A percentile compares a stretch with the other conserved stretches of the same genome.
Evolutionary conservation across 306 rosid species (phyloP).

Genomic region (Vigna unguiculata): DNA sequence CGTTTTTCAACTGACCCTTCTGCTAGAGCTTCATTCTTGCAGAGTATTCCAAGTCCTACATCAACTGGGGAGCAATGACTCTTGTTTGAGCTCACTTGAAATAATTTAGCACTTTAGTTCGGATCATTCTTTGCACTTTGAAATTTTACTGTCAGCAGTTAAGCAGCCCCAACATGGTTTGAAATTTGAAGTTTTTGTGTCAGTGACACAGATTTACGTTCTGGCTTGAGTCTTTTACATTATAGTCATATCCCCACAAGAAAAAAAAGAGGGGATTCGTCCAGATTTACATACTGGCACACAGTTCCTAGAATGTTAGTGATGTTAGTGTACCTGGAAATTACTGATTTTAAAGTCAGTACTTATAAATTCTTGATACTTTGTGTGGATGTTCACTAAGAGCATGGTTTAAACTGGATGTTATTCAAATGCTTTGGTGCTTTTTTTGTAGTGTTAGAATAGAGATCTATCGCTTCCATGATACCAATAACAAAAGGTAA

Average conservation of each 20-base stretch:
- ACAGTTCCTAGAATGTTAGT: conserved; percentile 29
- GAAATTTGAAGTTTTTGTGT: conserved; percentile 34
- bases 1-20: conserved; percentile 65
- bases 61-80: conserved; percentile 48
- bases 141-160: conserved; percentile 15
- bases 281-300: conserved; percentile 6
- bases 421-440: conserved; percentile 8
- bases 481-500: background rate
- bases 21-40: conserved; percentile 73
- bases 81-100: conserved; percentile 35
- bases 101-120: conserved; percentile 33
- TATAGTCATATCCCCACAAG: conserved; percentile 15
- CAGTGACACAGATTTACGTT: background rate
- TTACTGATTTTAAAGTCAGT: conserved; percentile 26
- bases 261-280: conserved; percentile 30
- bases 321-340: background rate
- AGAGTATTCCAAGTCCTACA: conserved; percentile 67
- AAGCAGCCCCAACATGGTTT: background rate
- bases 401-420: background rate
- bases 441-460: background rate
- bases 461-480: background rate
- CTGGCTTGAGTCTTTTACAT: background rate
- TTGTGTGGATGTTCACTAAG: conserved; percentile 11
- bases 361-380: conserved; percentile 29
- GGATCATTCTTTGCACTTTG: conserved; percentile 11